Evolutionary conservation across 495 filamentous ascomycete genomes (phyloP).

Genomic region (Neurospora cerealis): DNA sequence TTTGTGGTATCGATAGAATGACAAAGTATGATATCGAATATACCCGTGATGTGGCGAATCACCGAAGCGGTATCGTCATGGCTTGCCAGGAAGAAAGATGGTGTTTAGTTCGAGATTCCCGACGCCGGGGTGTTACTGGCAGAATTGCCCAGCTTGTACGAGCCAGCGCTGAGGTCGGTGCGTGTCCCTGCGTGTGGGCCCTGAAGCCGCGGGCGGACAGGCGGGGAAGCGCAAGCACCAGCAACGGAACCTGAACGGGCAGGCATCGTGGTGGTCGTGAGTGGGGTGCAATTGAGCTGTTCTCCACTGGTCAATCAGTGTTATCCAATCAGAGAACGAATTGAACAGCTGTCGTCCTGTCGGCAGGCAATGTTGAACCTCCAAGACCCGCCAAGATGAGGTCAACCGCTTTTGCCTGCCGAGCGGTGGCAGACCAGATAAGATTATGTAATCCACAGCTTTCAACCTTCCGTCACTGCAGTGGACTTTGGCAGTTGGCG

Average conservation of each 20-base stretch:
- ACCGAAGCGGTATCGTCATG: neutral
- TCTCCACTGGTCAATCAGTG: neutral
- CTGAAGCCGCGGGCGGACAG: neutral
- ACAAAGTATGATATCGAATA: neutral
- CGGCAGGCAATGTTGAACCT: neutral
- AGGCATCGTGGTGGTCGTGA: neutral
- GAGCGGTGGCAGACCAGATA: neutral
- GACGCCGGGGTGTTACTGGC: neutral
- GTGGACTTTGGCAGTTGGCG: neutral
- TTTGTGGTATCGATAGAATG: neutral
- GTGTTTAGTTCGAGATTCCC: neutral
- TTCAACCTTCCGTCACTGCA: neutral
- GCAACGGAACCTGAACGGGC: neutral
- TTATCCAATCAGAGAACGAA: neutral
- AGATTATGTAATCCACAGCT: conserved; percentile 15
- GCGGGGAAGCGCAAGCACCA: neutral
- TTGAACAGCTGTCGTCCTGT: neutral
- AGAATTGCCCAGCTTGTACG: neutral
- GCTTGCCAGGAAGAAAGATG: neutral
- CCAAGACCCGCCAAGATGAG: neutral
- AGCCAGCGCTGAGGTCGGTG: neutral
- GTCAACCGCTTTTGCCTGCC: neutral
- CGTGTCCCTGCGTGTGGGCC: neutral
- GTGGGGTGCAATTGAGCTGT: neutral
- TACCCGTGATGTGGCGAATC: neutral